Conservation (phyloP, 2,329 filamentous ascomycete species). For the Pseudocercospora crystallina region DNA sequence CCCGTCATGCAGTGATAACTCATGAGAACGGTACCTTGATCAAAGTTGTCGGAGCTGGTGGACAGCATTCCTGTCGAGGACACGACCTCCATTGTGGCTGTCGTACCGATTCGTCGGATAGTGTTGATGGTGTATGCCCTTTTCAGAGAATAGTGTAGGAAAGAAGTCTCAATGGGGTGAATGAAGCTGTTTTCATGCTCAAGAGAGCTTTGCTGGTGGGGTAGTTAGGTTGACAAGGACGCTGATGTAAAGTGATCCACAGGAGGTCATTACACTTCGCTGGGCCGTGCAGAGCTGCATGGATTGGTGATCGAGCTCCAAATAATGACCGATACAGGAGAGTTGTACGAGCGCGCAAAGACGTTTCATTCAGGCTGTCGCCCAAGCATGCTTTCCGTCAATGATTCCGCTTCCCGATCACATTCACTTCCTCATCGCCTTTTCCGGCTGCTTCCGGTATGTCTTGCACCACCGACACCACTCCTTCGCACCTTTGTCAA, state of each 20-base stretch:
- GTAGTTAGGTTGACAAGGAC: neutral
- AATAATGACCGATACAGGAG: no score
- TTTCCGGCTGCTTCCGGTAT: constrained; percentile 28
- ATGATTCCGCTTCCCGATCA: no score
- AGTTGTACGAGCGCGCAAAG: no score
- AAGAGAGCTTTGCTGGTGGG: neutral
- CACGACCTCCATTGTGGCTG: constrained; percentile 12
- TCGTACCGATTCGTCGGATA: constrained; percentile 14
- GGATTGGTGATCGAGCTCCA: no score
- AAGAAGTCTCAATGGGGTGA: no score
- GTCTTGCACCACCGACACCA: constrained; percentile 31
- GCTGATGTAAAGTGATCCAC: constrained; percentile 2
- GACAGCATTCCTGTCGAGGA: constrained; percentile 9
- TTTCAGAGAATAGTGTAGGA: no score
- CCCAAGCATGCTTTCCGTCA: no score
- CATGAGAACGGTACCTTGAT: constrained; percentile 24
- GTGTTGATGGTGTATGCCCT: neutral
- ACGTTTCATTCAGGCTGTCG: no score
- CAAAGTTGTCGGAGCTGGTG: constrained; percentile 10
- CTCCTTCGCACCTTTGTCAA: constrained; percentile 21
- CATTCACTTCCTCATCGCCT: constrained; percentile 30
- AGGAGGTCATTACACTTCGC: constrained; percentile 4
- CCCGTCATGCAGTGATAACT: constrained; percentile 40
- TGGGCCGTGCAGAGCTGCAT: no score
- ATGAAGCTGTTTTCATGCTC: no score